Base-by-base conservation (phyloP, 2,329 filamentous ascomycete species). In the Lomentospora prolificans region DNA sequence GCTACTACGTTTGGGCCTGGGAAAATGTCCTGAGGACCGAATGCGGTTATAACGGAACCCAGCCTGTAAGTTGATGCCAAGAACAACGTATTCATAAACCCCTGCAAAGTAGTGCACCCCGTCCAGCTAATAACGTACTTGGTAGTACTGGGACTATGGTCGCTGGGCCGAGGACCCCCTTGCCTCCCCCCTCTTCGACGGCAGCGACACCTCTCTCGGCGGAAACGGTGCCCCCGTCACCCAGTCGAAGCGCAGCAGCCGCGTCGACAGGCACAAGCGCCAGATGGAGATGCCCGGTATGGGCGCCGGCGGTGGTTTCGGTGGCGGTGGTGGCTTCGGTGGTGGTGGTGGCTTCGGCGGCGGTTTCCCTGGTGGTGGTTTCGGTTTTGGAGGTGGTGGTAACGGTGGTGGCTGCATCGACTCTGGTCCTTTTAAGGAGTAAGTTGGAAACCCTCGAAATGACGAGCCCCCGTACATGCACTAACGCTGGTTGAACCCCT, bases 141-240 rank as follows among this genome's bases (percentile, higher is more conserved):
- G n/a, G 10, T 68, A 73, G 63, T 80, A 79, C 66, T 75, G 74
- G 67, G 75, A 80, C 63, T 81, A 77, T 75, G 71, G 71, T 2
- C 70, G 70, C 54, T 74, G 73, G 65, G 68, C 73, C 2, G 58
- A 67, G 2, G 72, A 81, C 59, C 70, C 72, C 1, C 61, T 65
- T 58, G 70, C 72, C 55, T 79, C 77, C 0, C 75, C 78, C 12
- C 63, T 81, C 51, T 81, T 84, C 58, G 77, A 80, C 60, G 80
- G 80, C 51, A 75, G 73, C 58, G 72, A 71, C 25, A 76, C 72
- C 52, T 75, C 71, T 55, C 65, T 80, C 69, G 72, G 72, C 25
- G 75, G 77, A 19, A 74, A 80, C 57, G 77, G 78, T 22, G 58
- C 64, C 10, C 54, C 55, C 3, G 17, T 28, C 4, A 14, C 46